Base-by-base conservation (phyloP, 2,329 filamentous ascomycete species). In the Aureobasidium musti region DNA sequence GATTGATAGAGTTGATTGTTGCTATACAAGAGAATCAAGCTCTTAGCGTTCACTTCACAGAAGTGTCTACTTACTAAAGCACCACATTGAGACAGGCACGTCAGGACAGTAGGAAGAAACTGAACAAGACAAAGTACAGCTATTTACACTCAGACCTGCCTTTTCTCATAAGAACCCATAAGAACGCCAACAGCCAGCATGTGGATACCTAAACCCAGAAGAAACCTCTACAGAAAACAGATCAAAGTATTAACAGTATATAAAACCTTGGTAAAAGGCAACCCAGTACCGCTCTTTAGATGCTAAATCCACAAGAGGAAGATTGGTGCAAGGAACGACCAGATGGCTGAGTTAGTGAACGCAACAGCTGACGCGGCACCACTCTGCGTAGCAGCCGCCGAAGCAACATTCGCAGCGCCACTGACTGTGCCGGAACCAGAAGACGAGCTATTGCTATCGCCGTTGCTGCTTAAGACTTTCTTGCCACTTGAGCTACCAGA, bases 341-440 rank as follows among this genome's bases (percentile, higher is more conserved):
- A 61, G 2, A 61, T 47, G 10, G 28, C 41, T 1, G 28, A 19
- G 3, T 61, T 33, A 13, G 14, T 6, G 13, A 11, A 2, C 4
- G 14, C 11, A 10, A 13, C 19, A 23, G 57, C 1, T 11, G 41
- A 11, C 3, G 57, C 57, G 13, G n/a, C 57, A 49, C 57, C 57
- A 14, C 57, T 61, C n/a, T 45, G 45, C 10, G 43, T 49, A 26
- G 57, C 57, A 33, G 28, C 57, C 6, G 43, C 57, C 39, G 26
- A 11, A 17, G n/a, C 39, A 2, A 19, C 30, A 13, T n/a, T 47
- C 57, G 43, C 11, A 19, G 21, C 11, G 30, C 10, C 17, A 11
- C 23, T 26, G 11, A 17, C 23, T 2, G 37, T 59, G 28, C 11
- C 14, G 10, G 56, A 47, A 19, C 11, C 35, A 56, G 53, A 26